Base-by-base conservation (phyloP, 352 stramenopile genomes). In the Pelagophyceae sp. region DNA sequence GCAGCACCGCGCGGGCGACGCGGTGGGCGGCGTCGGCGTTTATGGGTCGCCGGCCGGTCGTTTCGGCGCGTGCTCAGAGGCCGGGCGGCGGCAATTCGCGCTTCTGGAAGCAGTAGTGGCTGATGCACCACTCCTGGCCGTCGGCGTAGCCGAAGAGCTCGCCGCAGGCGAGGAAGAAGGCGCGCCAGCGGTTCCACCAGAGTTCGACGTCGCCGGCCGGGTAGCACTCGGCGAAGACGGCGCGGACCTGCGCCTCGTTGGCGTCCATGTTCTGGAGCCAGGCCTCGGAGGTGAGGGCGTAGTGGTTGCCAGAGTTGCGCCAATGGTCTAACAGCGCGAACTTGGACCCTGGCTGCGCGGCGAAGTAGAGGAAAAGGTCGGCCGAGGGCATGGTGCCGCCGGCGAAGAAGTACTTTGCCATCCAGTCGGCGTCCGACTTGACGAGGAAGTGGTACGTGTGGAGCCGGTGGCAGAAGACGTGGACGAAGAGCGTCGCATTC, bases 401-500 rank as follows among this genome's bases (percentile, higher is more conserved):
- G 0, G 89, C 88, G 76, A 96, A 96, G 81, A 96, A 96, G 72
- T 90, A 90, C 37, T 93, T 80, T 3, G 85, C 83, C 88, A 95
- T 93, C 90, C 90, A 95, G 70, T 86, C 87, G 19, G 45, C 35
- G 74, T 69, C 58, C 27, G 72, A 76, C 20, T 88, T 80, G 19
- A 87, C 70, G 33, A 90, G 81, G 80, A 94, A 96, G 72, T 95
- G 89, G 80, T 93, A 94, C 0, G 88, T 79, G 54, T 86, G 81
- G 72, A 87, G 78, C 69, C 87, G 85, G 80, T 92, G 87, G 0
- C 82, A 83, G 76, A 96, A 95, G 72, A 95, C 93, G 80, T 96
- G 91, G 50, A 95, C 83, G 80, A 91, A 90, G 3, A 92, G 71
- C 31, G 69, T 32, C 2, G 82, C 75, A 65, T 90, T 89, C 65